phyloP scores from a whole-genome alignment of 495 filamentous ascomycete species.

The Neurospora sublineolata region DNA sequence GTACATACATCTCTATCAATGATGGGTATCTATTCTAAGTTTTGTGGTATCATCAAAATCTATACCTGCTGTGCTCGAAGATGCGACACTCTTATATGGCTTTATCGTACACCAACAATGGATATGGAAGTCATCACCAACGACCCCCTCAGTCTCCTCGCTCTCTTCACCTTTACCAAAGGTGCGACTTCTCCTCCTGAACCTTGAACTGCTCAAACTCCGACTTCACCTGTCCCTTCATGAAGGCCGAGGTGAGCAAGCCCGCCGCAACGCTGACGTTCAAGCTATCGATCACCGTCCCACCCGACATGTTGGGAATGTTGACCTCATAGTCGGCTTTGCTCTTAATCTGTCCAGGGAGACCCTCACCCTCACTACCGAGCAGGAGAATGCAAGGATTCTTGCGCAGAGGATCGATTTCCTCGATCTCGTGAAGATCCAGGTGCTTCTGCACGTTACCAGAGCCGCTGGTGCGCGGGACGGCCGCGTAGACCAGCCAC shows the following conservation, averaged over 20 bases:
- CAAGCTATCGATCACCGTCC: conserved; percentile 57
- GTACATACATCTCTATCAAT: neutral
- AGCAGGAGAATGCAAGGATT: conserved; percentile 69
- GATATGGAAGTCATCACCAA: neutral
- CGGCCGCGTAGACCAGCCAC: conserved; percentile 75
- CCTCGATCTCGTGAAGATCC: conserved; percentile 21
- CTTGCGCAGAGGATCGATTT: conserved; percentile 38
- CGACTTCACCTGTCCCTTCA: conserved; percentile 21
- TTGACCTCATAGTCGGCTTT: conserved; percentile 50
- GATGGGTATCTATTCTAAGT: neutral
- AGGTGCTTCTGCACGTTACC: conserved; percentile 19
- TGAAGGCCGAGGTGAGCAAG: conserved; percentile 52
- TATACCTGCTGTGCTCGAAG: neutral
- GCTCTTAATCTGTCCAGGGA: conserved; percentile 47
- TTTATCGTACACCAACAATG: neutral
- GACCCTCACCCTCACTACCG: conserved; percentile 70
- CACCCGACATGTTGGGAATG: conserved; percentile 32
- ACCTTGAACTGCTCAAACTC: conserved; percentile 9
- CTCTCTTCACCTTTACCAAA: conserved; percentile 10
- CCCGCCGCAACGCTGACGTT: conserved; percentile 82
- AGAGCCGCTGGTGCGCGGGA: conserved; percentile 37
- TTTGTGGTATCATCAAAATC: neutral
- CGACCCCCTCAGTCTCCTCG: neutral
- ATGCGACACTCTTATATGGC: neutral
- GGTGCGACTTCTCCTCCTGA: conserved; percentile 6